Base-by-base conservation (phyloP, 805 yeast species). In the Cyberlindnera americana region DNA sequence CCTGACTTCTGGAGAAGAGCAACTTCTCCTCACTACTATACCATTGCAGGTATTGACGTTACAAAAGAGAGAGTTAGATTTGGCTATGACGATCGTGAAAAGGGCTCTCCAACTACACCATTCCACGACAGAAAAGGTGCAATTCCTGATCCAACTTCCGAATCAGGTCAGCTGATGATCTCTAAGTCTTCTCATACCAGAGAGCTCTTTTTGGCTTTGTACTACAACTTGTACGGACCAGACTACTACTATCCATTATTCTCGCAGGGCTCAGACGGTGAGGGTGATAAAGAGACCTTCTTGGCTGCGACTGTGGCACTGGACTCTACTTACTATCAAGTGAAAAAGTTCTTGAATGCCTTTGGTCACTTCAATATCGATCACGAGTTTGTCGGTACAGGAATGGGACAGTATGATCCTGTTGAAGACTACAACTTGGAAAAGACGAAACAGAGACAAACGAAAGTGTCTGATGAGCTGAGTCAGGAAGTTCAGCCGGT, bases 1-100 rank as follows among this genome's bases (percentile, higher is more conserved):
- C 95, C 95, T 2, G 96, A 87, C 61, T 87, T 80, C 59, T 87
- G 95, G 95, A 75, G 81, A 59, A 72, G 95, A 48, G 78, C 90
- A 6, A 84, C 90, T 1, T 75, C 85, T 1, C 95, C 95, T 6
- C 64, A 65, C 27, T 82, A 73, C 52, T 87, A 83, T 60, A 73
- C 76, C 22, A 78, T 87, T 48, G 86, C 86, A 0, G 84, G 78
- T 3, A 65, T 78, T 12, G 49, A 64, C 35, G 64, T 78, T 2
- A 37, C 81, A 4, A 38, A 62, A 2, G 59, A 49, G 60, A 66
- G 72, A 23, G 60, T 61, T 8, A 53, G 70, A 30, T 61, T 52
- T 28, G 73, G 72, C 4, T 65, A 59, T 49, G 58, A 62, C 33
- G 65, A 67, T 33, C 61, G 61, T 38, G 64, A 59, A 19, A 62